These are phyloP conservation scores for Fonsecaea erecta DNA, from an alignment of 2,329 filamentous ascomycete species.

Conservation along the genomic window DNA sequence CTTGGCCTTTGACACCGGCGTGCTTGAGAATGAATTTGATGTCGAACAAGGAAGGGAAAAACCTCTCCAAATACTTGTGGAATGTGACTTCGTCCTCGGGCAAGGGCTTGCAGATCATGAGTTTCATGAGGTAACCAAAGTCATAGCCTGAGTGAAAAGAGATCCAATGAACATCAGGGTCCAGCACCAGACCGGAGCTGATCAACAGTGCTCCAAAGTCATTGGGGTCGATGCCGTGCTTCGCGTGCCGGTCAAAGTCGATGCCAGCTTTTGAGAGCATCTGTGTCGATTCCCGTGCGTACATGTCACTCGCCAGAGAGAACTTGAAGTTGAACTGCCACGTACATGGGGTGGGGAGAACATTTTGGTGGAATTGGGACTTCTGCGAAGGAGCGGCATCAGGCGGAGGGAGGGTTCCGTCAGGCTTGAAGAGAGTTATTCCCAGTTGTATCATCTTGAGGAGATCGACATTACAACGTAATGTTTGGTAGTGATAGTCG, in stretches of 20 bases:
- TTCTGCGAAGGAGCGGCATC: slow-evolving; percentile 59
- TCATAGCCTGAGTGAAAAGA: slow-evolving; percentile 98
- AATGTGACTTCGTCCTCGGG: slow-evolving; percentile 91
- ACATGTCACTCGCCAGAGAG: slow-evolving; percentile 94
- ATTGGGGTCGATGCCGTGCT: slow-evolving; percentile 86
- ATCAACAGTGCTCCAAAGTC: slow-evolving; percentile 90
- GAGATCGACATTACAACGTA: slow-evolving; percentile 95
- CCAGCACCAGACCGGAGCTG: slow-evolving; percentile 86
- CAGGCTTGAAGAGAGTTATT: slow-evolving; percentile 87
- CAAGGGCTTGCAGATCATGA: slow-evolving; percentile 74
- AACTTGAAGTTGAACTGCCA: slow-evolving; percentile 99
- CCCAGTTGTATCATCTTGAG: slow-evolving; percentile 97
- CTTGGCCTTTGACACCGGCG: slow-evolving; percentile 71
- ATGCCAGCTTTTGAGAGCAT: slow-evolving; percentile 91
- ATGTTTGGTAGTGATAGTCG: slow-evolving; percentile 97
- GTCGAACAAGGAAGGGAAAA: slow-evolving; percentile 92
- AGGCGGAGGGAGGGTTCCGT: slow-evolving; percentile 80
- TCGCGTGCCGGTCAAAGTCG: slow-evolving; percentile 81
- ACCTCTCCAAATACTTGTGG: slow-evolving; percentile 83
- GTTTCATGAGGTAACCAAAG: slow-evolving; percentile 95
- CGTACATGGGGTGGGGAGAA: slow-evolving; percentile 73
- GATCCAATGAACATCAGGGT: slow-evolving; percentile 90
- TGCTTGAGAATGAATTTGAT: slow-evolving; percentile 97
- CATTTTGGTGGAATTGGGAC: slow-evolving; percentile 53
- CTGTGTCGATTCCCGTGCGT: slow-evolving; percentile 91